Base-by-base conservation (phyloP, 345 rosid species). In the Cardamine resedifolia region DNA sequence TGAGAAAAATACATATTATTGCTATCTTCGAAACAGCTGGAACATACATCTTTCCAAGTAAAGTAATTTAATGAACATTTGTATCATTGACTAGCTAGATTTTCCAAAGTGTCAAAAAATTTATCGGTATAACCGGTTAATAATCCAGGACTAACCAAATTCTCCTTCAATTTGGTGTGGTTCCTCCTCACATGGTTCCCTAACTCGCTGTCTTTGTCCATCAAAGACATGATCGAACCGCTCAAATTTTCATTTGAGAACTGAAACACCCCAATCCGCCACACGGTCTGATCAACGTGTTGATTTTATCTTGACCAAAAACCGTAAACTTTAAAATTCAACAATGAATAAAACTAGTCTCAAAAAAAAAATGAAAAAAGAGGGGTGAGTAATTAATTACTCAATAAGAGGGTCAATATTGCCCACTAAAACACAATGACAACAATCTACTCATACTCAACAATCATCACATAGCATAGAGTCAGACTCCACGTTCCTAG, bases 241-340 rank as follows among this genome's bases (percentile, higher is more conserved):
- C 47, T 64, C 41, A n/a, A n/a, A n/a, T n/a, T n/a, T n/a, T 80
- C 85, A 33, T 80, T 83, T 0, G 75, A 31, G 34, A 80, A 59
- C 81, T n/a, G n/a, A n/a, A n/a, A n/a, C n/a, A n/a, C n/a, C n/a
- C n/a, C n/a, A n/a, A n/a, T n/a, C n/a, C n/a, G n/a, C n/a, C n/a
- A n/a, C n/a, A n/a, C n/a, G n/a, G n/a, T n/a, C n/a, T n/a, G n/a
- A n/a, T n/a, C n/a, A n/a, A n/a, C n/a, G n/a, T n/a, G n/a, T n/a
- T n/a, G n/a, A n/a, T n/a, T n/a, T n/a, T n/a, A n/a, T n/a, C n/a
- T n/a, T n/a, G n/a, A n/a, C n/a, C n/a, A n/a, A n/a, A n/a, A n/a
- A n/a, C n/a, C n/a, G n/a, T n/a, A n/a, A n/a, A n/a, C n/a, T n/a
- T n/a, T n/a, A n/a, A n/a, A n/a, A n/a, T n/a, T n/a, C n/a, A n/a